Evolutionary conservation across 1,284 basidiomycete genomes (phyloP).

Genomic region (Anthracocystis panici-leucophaei): DNA sequence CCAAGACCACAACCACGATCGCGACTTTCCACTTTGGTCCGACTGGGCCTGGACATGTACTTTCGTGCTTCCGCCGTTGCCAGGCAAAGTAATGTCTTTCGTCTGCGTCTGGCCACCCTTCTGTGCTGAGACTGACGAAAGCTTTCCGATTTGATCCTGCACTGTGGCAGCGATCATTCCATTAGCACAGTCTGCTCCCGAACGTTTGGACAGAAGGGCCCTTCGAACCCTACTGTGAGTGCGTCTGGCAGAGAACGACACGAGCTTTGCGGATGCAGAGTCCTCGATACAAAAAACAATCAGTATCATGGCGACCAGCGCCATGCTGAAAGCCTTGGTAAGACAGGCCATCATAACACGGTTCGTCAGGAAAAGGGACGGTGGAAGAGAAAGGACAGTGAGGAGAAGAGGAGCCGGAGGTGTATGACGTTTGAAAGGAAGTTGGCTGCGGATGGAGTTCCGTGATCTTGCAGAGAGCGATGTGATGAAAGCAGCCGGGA

Average conservation of each 20-base stretch:
- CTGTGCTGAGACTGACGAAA: slow-evolving; percentile 17
- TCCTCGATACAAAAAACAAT: not conserved
- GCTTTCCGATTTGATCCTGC: slow-evolving; percentile 20
- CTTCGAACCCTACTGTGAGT: slow-evolving; percentile 9
- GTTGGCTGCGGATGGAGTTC: not conserved
- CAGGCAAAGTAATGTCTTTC: slow-evolving; percentile 5
- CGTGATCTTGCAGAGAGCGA: slow-evolving; percentile 1
- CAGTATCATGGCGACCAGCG: slow-evolving; percentile 36
- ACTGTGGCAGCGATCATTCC: not conserved
- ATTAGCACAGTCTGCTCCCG: slow-evolving; percentile 8
- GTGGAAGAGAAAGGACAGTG: slow-evolving; percentile 1
- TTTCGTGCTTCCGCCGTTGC: not conserved
- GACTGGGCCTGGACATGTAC: slow-evolving; percentile 23
- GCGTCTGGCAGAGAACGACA: not conserved
- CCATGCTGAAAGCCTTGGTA: slow-evolving; percentile 13
- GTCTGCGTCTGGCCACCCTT: slow-evolving; percentile 13
- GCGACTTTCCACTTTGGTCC: slow-evolving; percentile 11
- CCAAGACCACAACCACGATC: slow-evolving; percentile 38
- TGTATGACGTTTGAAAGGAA: not conserved
- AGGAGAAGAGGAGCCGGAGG: not conserved
- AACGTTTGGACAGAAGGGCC: slow-evolving; percentile 10
- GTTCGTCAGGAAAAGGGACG: not conserved
- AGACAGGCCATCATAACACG: slow-evolving; percentile 12
- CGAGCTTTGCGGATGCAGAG: slow-evolving; percentile 8
- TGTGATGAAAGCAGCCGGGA: not conserved